These are phyloP conservation scores for Gilbertella persicaria DNA, from an alignment of 371 early-diverging fungal species.

Conservation along the genomic window DNA sequence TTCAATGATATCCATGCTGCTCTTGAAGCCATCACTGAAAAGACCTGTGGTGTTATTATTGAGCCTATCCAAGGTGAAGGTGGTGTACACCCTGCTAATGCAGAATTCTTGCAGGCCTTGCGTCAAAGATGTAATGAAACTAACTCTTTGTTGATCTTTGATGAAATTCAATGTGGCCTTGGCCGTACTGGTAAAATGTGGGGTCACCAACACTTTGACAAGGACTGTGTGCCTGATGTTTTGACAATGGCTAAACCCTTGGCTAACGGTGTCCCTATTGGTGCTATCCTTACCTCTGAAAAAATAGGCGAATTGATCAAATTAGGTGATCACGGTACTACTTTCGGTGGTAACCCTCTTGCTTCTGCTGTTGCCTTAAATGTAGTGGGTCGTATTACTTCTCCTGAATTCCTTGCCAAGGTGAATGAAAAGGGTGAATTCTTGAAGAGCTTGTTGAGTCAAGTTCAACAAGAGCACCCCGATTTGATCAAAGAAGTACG, in stretches of 20 bases:
- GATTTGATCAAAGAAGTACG: constrained; percentile 76
- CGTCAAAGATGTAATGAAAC: constrained; percentile 80
- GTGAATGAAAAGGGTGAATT: constrained; percentile 64
- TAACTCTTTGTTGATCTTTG: constrained; percentile 86
- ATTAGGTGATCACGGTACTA: constrained; percentile 93
- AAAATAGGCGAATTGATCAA: constrained; percentile 80
- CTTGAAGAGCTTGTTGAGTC: constrained; percentile 50
- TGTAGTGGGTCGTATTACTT: constrained; percentile 71
- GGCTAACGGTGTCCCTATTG: constrained; percentile 96
- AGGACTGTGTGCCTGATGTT: constrained; percentile 85
- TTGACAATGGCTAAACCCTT: constrained; percentile 94
- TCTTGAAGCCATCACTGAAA: constrained; percentile 62
- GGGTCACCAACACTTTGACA: constrained; percentile 76
- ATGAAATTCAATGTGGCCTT: constrained; percentile 98
- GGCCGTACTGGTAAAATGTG: constrained; percentile 92
- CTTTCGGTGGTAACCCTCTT: constrained; percentile 86
- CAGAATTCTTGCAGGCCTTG: constrained; percentile 75
- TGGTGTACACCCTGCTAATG: constrained; percentile 73
- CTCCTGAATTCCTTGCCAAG: constrained; percentile 67
- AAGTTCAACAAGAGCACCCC: constrained; percentile 51
- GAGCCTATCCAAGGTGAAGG: constrained; percentile 98
- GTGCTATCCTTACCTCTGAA: constrained; percentile 79
- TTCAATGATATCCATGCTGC: constrained; percentile 74
- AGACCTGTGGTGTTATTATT: constrained; percentile 90
- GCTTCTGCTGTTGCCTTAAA: constrained; percentile 74